Conservation (phyloP, 164 flowering plant genomes). For the Paratinospora sagittata region DNA sequence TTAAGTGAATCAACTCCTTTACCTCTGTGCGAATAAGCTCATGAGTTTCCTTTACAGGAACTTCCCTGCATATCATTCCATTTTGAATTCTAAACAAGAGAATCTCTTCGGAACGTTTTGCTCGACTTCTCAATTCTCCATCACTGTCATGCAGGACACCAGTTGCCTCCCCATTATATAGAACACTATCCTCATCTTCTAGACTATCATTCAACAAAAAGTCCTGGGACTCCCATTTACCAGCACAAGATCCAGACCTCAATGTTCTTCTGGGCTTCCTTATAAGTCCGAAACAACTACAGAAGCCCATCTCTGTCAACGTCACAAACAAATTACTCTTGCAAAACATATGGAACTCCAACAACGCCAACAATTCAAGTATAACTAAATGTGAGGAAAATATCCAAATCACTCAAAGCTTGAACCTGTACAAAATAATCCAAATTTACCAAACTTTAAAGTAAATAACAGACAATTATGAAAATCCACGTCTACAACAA, state of each 20-base stretch:
- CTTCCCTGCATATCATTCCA: conserved; percentile 75
- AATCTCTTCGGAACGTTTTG: conserved; percentile 65
- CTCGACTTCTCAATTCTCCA: conserved; percentile 29
- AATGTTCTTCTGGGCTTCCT: conserved; percentile 29
- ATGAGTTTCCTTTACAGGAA: conserved; percentile 81
- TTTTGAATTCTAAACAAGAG: conserved; percentile 42
- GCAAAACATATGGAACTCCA: conserved; percentile 19
- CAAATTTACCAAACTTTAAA: background rate
- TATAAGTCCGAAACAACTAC: conserved; percentile 68
- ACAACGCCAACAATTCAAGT: background rate
- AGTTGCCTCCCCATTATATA: conserved; percentile 41
- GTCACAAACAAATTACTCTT: conserved; percentile 31
- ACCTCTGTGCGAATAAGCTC: conserved; percentile 72
- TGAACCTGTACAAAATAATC: conserved; percentile 10
- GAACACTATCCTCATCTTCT: conserved; percentile 29
- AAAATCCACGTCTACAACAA: background rate
- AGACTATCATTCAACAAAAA: conserved; percentile 39
- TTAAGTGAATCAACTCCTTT: conserved; percentile 7
- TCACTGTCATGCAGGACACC: conserved; percentile 36
- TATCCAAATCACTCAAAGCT: background rate
- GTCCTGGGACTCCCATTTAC: conserved; percentile 35
- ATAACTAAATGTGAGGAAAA: background rate
- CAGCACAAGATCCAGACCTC: conserved; percentile 16
- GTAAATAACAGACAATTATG: background rate
- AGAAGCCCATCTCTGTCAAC: conserved; percentile 58